Conservation (phyloP, 495 filamentous ascomycete species). For the Amphirosellinia nigrospora region DNA sequence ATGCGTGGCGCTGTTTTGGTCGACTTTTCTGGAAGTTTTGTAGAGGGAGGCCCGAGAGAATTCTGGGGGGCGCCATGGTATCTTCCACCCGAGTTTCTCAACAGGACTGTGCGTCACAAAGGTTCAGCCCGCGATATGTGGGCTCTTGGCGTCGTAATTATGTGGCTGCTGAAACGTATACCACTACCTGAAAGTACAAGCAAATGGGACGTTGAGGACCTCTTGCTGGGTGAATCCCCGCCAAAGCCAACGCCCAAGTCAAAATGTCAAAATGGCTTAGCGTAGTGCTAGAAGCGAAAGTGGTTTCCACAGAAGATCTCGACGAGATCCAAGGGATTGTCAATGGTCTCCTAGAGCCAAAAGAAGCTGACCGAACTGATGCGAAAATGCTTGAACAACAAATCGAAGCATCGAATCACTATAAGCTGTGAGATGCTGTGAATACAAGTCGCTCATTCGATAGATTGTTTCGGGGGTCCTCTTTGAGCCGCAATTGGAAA, state of each 20-base stretch:
- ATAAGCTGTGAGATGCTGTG: neutral
- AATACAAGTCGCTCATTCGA: neutral
- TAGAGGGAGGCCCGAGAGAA: neutral
- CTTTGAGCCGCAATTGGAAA: neutral
- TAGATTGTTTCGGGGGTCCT: neutral
- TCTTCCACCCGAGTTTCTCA: constrained; percentile 8
- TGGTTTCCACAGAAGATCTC: neutral
- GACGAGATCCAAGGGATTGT: constrained; percentile 6
- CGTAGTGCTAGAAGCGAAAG: neutral
- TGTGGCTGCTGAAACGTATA: constrained; percentile 13
- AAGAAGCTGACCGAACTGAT: neutral
- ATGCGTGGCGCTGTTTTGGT: constrained; percentile 5
- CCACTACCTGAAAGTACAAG: neutral
- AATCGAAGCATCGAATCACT: neutral
- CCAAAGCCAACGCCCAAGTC: neutral
- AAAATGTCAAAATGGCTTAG: neutral
- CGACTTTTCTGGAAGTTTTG: neutral
- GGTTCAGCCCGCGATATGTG: constrained; percentile 12
- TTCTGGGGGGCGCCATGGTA: constrained; percentile 8
- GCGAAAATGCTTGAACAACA: neutral
- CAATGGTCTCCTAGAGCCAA: neutral
- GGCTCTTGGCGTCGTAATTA: constrained; percentile 22
- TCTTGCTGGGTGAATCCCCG: neutral
- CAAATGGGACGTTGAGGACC: neutral
- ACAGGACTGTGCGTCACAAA: neutral